These are phyloP conservation scores for Steccherinum ochraceum DNA, from an alignment of 768 basidiomycete genomes.

Conservation along the genomic window DNA sequence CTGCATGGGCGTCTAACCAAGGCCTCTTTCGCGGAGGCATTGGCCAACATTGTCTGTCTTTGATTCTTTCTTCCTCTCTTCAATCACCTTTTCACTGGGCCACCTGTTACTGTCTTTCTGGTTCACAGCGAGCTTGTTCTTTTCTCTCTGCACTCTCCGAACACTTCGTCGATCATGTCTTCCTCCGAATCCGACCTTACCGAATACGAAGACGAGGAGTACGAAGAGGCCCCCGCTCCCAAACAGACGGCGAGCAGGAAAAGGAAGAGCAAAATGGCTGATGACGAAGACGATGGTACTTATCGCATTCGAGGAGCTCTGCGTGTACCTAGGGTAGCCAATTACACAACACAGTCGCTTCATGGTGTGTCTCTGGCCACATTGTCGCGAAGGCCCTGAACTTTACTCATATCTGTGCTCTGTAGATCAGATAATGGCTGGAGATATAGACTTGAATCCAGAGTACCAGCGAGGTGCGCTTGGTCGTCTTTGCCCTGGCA, in stretches of 20 bases:
- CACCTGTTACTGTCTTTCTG: too few species aligned
- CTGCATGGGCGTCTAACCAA: too few species aligned
- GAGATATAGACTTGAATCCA: constrained; percentile 64
- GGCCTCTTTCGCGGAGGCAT: too few species aligned
- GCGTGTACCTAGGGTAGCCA: constrained; percentile 18
- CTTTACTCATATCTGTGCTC: background rate
- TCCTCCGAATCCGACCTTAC: constrained; percentile 23
- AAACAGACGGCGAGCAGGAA: background rate
- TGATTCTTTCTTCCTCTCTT: too few species aligned
- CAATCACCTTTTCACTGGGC: too few species aligned
- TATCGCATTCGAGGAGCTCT: constrained; percentile 21
- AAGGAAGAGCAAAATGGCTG: constrained; percentile 6
- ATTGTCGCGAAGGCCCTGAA: background rate
- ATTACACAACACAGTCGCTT: constrained; percentile 27
- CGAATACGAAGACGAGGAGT: constrained; percentile 21
- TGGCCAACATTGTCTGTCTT: too few species aligned
- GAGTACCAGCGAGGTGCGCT: constrained; percentile 72
- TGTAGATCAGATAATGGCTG: constrained; percentile 56
- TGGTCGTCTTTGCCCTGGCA: background rate
- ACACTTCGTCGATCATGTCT: too few species aligned
- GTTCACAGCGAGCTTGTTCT: too few species aligned
- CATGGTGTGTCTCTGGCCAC: constrained; percentile 22
- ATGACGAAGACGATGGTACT: background rate
- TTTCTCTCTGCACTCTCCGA: too few species aligned
- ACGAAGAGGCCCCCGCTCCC: constrained; percentile 6